Evolutionary conservation across 331 rosid species (phyloP), one percentile per base, ranked within the genome.

Genomic region (Erythrophleum ivorense): DNA sequence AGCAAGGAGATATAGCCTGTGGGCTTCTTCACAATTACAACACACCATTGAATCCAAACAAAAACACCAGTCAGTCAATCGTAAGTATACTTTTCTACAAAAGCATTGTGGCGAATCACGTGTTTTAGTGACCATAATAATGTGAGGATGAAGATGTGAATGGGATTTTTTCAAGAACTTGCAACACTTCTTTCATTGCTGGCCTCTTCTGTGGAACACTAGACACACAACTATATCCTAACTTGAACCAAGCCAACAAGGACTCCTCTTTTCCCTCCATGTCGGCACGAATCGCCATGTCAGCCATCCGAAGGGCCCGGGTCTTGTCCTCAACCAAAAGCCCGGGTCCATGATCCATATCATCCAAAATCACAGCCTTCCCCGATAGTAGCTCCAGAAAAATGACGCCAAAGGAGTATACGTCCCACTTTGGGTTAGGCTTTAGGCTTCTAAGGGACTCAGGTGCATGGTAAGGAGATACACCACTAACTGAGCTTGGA

Each of bases 401-500:
- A 24, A 96, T 88, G 24, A 92, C 90, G 52, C 99, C 99, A 36
- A 96, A 96, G 0, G 99, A 92, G 88, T 90, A 96, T 7, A 91
- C 97, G 11, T 96, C 99, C 99, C 98, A 94, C 77, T 92, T 96
- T 9, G 97, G 91, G 63, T 80, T 87, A 40, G 99, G 95, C 88
- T 94, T 96, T 3, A 96, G 34, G 91, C 86, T 96, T 80, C 97
- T 82, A 0, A 96, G 94, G 0, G 97, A 92, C 78, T 96, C 99
- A 0, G 99, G 99, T 8, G 98, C 97, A 19, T 80, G 88, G 71
- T 96, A 96, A 12, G 97, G 95, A 0, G 97, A 96, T 0, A 85
- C 80, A 0, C 94, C 97, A 0, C 83, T 73, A 0, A 94, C 78
- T 0, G 97, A 85, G 79, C 99, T 96, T 0, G 99, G 99, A 18